A percentile compares a stretch with the other conserved stretches of the same genome.
phyloP scores from a whole-genome alignment of 331 rosid genomes.

The Acacia pycnantha region DNA sequence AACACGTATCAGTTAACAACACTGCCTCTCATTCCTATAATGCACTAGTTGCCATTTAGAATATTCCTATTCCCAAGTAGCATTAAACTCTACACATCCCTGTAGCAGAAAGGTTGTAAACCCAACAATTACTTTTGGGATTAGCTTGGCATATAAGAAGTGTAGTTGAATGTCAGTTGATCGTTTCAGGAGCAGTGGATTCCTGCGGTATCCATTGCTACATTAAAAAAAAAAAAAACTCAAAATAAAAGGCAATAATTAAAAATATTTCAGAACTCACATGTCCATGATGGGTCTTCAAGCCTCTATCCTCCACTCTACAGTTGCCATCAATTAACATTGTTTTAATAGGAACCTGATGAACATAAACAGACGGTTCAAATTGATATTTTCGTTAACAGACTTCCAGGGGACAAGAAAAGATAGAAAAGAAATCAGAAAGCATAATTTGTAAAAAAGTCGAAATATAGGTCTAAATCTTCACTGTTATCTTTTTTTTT shows the following conservation, averaged over 20 bases:
- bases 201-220: not conserved
- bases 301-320: slow-evolving; percentile 99
- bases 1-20: slow-evolving; percentile 15
- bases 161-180: not conserved
- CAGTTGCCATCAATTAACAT: slow-evolving; percentile 93
- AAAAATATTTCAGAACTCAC: slow-evolving; percentile 52
- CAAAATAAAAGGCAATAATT: not conserved
- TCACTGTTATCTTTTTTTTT: not conserved
- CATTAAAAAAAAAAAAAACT: not conserved
- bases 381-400: not conserved
- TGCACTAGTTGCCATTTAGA: slow-evolving; percentile 3
- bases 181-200: slow-evolving; percentile 21
- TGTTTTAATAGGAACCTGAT: slow-evolving; percentile 88
- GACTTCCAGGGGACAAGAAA: slow-evolving; percentile 1
- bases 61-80: slow-evolving; percentile 7
- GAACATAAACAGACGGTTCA: slow-evolving; percentile 28
- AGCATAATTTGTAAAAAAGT: slow-evolving; percentile 21
- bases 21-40: slow-evolving; percentile 21
- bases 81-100: slow-evolving; percentile 4
- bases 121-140: not conserved
- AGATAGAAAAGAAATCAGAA: slow-evolving; percentile 8
- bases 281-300: slow-evolving; percentile 98
- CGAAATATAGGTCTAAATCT: slow-evolving; percentile 1
- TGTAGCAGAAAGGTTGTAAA: not conserved
- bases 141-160: slow-evolving; percentile 4